Base-by-base conservation (phyloP, 192 early-diverging fungal genomes). In the Mortierella hygrophila region DNA sequence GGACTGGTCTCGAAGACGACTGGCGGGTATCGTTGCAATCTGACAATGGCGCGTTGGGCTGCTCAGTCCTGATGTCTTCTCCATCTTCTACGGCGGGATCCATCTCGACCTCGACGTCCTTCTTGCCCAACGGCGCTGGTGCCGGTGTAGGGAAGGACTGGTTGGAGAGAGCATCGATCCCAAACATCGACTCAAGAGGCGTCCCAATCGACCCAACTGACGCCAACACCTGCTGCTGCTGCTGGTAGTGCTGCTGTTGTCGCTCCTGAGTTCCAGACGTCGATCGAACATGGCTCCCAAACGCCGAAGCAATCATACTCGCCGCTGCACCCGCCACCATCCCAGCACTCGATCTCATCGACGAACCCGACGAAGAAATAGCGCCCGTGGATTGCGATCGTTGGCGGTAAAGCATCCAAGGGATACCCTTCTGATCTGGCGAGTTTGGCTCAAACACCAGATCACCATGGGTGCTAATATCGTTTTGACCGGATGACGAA, bases 361-460 rank as follows among this genome's bases (percentile, higher is more conserved):
- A 38, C 40, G 38, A 71, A 57, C 16, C 21, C 13, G 55, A 26
- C 3, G n/a, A 68, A 16, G 68, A 32, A 13, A 68, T 57, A 9
- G 47, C 73, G 8, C 82, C 73, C 20, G 65, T 47, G 1, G 82
- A 79, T 55, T 68, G 76, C 13, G 82, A 84, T 23, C 71, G 20
- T 35, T 80, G 74, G 1, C 79, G 78, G 44, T 76, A 79, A 15
- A 85, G 74, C 78, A 85, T 75, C 74, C 77, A 85, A 3, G 77
- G 72, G 32, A 79, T 32, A 5, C 69, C 74, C 8, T 49, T 42
- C 15, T 79, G 44, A 21, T 73, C 76, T 23, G n/a, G n/a, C 13
- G 74, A 81, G 55, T 70, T 41, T 70, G 80, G 80, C 11, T 75
- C 74, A 60, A 82, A 82, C 40, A 41, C 57, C 32, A 75, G 18